Evolutionary conservation across 169 alveolate genomes (phyloP).

Genomic region (Eimeria praecox): DNA sequence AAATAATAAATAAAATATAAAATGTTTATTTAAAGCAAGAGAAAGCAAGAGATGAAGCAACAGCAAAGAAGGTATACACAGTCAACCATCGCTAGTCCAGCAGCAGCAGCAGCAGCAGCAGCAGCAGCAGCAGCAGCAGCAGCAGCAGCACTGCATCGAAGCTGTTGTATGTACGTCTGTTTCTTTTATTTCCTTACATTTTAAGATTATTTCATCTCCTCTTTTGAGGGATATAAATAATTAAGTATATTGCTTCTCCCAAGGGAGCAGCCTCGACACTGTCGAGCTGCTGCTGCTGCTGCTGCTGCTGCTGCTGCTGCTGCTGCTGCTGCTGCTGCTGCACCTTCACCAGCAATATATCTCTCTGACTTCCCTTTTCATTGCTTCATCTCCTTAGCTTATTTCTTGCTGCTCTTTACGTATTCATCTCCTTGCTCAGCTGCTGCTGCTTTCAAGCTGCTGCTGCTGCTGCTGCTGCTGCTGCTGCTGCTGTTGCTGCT

Average conservation of each 20-base stretch:
- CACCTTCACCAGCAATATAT: neutral
- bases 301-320: slow-evolving; percentile 48
- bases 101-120: slow-evolving; percentile 37
- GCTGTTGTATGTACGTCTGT: neutral
- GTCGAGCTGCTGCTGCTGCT: slow-evolving; percentile 28
- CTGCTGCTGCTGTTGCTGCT: neutral
- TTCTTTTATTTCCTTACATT: neutral
- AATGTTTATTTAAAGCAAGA: neutral
- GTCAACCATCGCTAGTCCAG: neutral
- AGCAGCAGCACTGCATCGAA: neutral
- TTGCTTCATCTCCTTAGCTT: neutral
- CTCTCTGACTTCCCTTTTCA: neutral
- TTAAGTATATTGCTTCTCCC: neutral
- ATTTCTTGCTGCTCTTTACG: neutral
- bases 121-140: slow-evolving; percentile 20
- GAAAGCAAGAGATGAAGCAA: neutral
- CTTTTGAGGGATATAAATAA: neutral
- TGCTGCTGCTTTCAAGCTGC: slow-evolving; percentile 17
- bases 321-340: slow-evolving; percentile 48
- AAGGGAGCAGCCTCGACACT: neutral
- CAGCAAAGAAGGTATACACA: too few relatives aligned
- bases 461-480: neutral
- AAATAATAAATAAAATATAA: neutral
- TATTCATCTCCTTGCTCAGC: neutral
- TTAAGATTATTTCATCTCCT: neutral